Conservation (phyloP, 192 early-diverging fungal species). For the Gryganskiella cystojenkinii region DNA sequence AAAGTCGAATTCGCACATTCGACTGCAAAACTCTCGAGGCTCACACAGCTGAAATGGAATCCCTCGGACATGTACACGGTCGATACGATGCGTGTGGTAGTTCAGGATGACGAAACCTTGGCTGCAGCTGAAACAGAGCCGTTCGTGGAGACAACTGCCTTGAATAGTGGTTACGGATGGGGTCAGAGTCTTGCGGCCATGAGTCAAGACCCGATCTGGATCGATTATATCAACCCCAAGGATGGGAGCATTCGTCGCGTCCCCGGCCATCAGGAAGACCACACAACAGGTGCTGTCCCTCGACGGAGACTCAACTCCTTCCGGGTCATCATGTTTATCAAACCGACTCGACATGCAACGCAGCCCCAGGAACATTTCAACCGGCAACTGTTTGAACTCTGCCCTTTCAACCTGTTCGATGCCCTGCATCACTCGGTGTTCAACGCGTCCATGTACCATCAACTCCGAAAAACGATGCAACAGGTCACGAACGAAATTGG, state of each 20-base stretch:
- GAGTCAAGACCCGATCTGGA: constrained; percentile 38
- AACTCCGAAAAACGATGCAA: constrained; percentile 47
- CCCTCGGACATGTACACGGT: constrained; percentile 40
- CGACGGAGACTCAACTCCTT: constrained; percentile 19
- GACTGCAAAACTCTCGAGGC: constrained; percentile 19
- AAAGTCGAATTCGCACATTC: constrained; percentile 42
- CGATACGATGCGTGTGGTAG: constrained; percentile 33
- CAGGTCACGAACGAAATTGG: constrained; percentile 47
- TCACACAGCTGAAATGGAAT: constrained; percentile 45
- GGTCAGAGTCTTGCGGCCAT: constrained; percentile 26
- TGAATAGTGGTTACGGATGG: background rate
- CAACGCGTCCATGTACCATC: constrained; percentile 48
- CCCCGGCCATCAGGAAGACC: background rate
- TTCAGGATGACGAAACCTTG: constrained; percentile 6
- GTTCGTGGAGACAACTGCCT: background rate
- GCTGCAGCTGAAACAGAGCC: background rate
- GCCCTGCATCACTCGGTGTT: constrained; percentile 53
- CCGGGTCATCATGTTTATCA: constrained; percentile 54
- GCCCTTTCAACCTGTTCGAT: constrained; percentile 54
- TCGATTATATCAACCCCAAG: background rate
- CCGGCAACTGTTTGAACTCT: constrained; percentile 35
- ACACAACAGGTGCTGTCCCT: no score
- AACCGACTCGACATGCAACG: constrained; percentile 46
- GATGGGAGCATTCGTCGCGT: no score
- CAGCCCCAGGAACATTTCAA: constrained; percentile 33